phyloP scores from a whole-genome alignment of 805 yeast genomes.

The Ogataea wickerhamii region DNA sequence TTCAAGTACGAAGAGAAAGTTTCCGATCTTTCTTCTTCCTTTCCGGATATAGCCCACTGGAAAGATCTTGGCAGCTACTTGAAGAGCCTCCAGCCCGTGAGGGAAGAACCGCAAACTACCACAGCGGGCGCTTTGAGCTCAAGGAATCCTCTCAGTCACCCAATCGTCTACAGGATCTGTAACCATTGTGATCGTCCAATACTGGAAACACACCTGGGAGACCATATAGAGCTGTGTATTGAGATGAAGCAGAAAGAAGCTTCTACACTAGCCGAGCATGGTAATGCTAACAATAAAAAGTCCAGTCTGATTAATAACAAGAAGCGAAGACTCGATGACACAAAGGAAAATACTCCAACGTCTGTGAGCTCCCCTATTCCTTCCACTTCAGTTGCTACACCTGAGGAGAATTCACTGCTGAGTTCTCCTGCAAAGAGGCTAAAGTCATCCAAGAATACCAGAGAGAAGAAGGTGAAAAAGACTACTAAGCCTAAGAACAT shows the following conservation, averaged over 20 bases:
- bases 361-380: conserved; percentile 19
- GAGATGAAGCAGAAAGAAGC: conserved; percentile 27
- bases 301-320: conserved; percentile 19
- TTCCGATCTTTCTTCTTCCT: conserved; percentile 5
- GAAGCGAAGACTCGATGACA: conserved; percentile 23
- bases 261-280: conserved; percentile 4
- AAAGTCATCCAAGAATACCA: conserved; percentile 20
- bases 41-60: conserved; percentile 31
- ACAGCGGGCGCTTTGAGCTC: conserved; percentile 7
- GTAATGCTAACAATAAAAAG: conserved; percentile 10
- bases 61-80: conserved; percentile 34
- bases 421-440: conserved; percentile 14
- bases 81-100: conserved; percentile 26
- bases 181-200: conserved; percentile 46
- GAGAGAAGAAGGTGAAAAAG: conserved; percentile 34
- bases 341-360: conserved; percentile 28
- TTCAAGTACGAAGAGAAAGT: conserved; percentile 8
- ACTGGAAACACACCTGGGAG: conserved; percentile 33
- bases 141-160: conserved; percentile 36
- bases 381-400: conserved; percentile 1
- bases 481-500: conserved; percentile 37
- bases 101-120: conserved; percentile 11
- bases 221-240: conserved; percentile 40
- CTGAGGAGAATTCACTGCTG: conserved; percentile 4
- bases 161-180: conserved; percentile 44